A percentile compares a stretch with the other conserved stretches of the same genome.
Evolutionary conservation across 306 rosid species (phyloP).

Genomic region (Vachellia pachyceras): DNA sequence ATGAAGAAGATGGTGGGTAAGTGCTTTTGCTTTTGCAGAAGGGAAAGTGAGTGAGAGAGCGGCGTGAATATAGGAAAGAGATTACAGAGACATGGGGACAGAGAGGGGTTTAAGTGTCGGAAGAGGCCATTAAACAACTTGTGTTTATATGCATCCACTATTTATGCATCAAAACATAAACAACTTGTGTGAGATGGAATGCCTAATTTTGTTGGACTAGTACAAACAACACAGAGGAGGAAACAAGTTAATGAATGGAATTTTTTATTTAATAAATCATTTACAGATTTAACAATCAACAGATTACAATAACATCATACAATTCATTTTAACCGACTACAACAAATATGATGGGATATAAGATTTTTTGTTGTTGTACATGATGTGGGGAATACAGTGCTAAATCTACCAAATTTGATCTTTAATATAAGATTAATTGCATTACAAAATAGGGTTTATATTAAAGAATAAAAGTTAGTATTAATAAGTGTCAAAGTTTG

Average conservation of each 20-base stretch:
- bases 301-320: too few species aligned
- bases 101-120: neutral
- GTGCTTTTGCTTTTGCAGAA: constrained; percentile 41
- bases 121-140: neutral
- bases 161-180: neutral
- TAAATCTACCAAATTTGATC: too few species aligned
- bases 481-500: neutral
- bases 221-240: too few species aligned
- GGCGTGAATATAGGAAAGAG: constrained; percentile 94
- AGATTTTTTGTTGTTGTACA: too few species aligned
- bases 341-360: too few species aligned
- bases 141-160: neutral
- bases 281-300: too few species aligned
- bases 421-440: too few species aligned
- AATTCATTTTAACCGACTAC: too few species aligned
- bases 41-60: constrained; percentile 48
- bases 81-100: constrained; percentile 46
- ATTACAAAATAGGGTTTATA: too few species aligned
- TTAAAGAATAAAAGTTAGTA: too few species aligned
- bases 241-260: too few species aligned
- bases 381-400: neutral
- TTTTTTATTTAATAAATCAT: too few species aligned
- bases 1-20: neutral
- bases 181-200: neutral
- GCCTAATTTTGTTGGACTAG: neutral